Base-by-base conservation (phyloP, 2,329 filamentous ascomycete genomes). In the Neodidymelliopsis sp. region DNA sequence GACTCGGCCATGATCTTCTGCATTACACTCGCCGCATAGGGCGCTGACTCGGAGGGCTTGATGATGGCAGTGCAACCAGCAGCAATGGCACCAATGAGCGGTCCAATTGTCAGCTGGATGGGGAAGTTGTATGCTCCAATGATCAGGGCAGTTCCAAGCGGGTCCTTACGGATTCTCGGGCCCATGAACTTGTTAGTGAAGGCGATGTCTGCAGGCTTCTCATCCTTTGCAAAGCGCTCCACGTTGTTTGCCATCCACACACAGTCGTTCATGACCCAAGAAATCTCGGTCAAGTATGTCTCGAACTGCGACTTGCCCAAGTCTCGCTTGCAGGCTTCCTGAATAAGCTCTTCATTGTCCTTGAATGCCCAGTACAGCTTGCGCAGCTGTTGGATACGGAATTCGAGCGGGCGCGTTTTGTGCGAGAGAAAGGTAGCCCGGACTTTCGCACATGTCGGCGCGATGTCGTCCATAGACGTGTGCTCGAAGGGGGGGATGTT, bases 121-220 rank as follows among this genome's bases (percentile, higher is more conserved):
- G 94, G 94, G 73, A 92, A 96, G 79, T 99, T 99, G 83, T 90
- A 97, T 31, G 94, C 86, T 48, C 91, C 91, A 67, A 97, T 95
- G 65, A 97, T 84, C 62, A 97, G 79, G 9, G 90, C 85, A 29
- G 85, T 79, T 25, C 94, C 94, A 48, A 97, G 74, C 1, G 94
- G 94, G 67, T 97, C 93, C 76, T 96, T 95, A 58, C 86, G 81
- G 70, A 95, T 86, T 67, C 82, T 87, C 27, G 91, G 88, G 46
- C 79, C 86, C 76, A 96, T 81, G 30, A 88, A 69, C 59, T 81
- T 81, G 74, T 87, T 90, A 30, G 81, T 79, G 34, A 91, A 69
- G 10, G 86, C 79, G 13, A 95, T 87, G 68, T 91, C 87, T 31
- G 77, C 75, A 23, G 90, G 79, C 64, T 80, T 81, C 74, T 97